A percentile compares a stretch with the other conserved stretches of the same genome.
These are phyloP conservation scores for Zygosaccharomyces pseudobailii DNA, from an alignment of 1,139 yeast genomes.

Conservation along the genomic window DNA sequence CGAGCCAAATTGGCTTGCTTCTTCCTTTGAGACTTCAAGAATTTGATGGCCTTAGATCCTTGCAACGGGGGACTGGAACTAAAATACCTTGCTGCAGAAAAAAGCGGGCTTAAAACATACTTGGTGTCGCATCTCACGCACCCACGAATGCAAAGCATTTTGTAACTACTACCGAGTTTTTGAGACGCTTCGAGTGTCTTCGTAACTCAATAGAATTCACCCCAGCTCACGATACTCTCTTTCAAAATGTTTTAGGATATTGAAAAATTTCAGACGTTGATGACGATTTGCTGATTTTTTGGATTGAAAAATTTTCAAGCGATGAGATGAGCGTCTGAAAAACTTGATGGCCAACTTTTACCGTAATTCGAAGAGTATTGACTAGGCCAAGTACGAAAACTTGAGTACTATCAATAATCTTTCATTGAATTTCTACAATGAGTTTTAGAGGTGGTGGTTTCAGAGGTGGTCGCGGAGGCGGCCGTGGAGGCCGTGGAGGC, in stretches of 20 bases:
- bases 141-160: constrained; percentile 6
- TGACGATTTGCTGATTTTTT: constrained; percentile 1
- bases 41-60: constrained; percentile 30
- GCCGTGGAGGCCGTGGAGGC: constrained; percentile 18
- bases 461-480: constrained; percentile 33
- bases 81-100: constrained; percentile 4
- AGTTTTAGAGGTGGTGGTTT: constrained; percentile 35
- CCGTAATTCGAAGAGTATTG: background rate
- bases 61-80: constrained; percentile 8
- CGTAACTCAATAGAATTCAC: background rate
- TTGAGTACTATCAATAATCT: background rate
- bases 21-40: constrained; percentile 34
- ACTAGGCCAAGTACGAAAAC: background rate
- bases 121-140: constrained; percentile 1
- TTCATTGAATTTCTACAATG: constrained; percentile 12
- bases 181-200: background rate
- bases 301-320: constrained; percentile 5
- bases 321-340: constrained; percentile 7
- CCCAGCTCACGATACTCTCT: background rate
- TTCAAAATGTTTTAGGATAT: background rate
- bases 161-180: background rate
- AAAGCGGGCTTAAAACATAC: background rate
- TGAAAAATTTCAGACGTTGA: constrained; percentile 4
- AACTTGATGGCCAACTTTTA: background rate
- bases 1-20: constrained; percentile 37